A percentile compares a stretch with the other conserved stretches of the same genome.
phyloP scores from a whole-genome alignment of 208 protist species.

The Trypanosomatidae sp. region DNA sequence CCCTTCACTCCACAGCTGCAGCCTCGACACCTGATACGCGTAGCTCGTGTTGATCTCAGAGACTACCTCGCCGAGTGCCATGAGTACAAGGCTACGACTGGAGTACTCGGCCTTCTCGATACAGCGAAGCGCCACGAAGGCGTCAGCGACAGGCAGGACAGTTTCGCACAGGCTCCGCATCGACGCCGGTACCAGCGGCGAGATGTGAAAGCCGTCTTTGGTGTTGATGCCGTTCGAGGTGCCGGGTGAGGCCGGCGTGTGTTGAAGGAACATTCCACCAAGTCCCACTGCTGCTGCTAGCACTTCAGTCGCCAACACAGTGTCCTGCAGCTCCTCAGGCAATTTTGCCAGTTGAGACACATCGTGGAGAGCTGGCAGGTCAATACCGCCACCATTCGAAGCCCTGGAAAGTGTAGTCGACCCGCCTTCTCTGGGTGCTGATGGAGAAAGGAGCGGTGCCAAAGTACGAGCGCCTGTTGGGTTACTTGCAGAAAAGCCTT shows the following conservation, averaged over 20 bases:
- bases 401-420: neutral
- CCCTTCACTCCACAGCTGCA: constrained; percentile 60
- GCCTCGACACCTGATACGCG: constrained; percentile 68
- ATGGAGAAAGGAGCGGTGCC: constrained; percentile 13
- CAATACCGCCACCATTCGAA: neutral
- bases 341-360: constrained; percentile 45
- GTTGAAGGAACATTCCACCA: constrained; percentile 46
- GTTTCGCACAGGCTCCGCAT: constrained; percentile 75
- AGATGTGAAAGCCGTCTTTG: constrained; percentile 53
- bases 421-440: neutral
- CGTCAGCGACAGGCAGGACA: constrained; percentile 75
- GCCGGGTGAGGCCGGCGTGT: constrained; percentile 2
- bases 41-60: constrained; percentile 85
- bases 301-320: constrained; percentile 59
- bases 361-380: constrained; percentile 21
- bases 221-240: neutral
- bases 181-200: constrained; percentile 48
- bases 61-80: constrained; percentile 84
- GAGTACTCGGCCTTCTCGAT: constrained; percentile 73
- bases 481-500: neutral
- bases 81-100: constrained; percentile 72
- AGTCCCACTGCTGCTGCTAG: constrained; percentile 68
- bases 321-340: constrained; percentile 85
- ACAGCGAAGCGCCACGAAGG: constrained; percentile 65
- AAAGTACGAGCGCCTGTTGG: neutral